Conservation (phyloP, 2,329 filamentous ascomycete genomes). For the Botrytis cinerea region DNA sequence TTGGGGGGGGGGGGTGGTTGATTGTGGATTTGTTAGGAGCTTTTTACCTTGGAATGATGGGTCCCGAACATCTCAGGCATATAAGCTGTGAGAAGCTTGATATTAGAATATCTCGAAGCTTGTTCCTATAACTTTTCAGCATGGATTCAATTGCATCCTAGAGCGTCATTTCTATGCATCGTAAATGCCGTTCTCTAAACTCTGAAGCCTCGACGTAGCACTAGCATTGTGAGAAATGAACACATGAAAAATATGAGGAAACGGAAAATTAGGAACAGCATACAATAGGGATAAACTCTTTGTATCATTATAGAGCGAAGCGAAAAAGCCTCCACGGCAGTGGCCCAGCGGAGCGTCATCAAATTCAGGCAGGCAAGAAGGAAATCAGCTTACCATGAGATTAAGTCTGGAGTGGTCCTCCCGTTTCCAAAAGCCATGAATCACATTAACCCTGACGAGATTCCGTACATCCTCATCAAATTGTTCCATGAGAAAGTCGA, state of each 20-base stretch:
- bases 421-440: slow-evolving; percentile 67
- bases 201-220: not conserved
- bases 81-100: slow-evolving; percentile 70
- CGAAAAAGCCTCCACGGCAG: not conserved
- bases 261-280: not conserved
- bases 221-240: not conserved
- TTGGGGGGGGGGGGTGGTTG: too few relatives aligned
- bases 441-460: slow-evolving; percentile 56
- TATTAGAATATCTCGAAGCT: slow-evolving; percentile 63
- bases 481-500: slow-evolving; percentile 59
- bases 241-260: not conserved
- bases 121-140: slow-evolving; percentile 51
- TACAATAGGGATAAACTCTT: not conserved
- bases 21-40: not conserved
- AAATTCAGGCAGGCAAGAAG: not conserved
- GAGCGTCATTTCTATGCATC: not conserved
- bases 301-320: not conserved
- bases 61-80: slow-evolving; percentile 86
- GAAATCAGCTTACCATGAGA: slow-evolving; percentile 46
- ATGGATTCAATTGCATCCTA: not conserved
- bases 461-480: slow-evolving; percentile 57
- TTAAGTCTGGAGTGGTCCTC: slow-evolving; percentile 57
- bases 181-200: not conserved
- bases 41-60: slow-evolving; percentile 57
- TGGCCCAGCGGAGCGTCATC: not conserved